Conservation (phyloP, 441 rosid species). For the Syzygium malaccense region DNA sequence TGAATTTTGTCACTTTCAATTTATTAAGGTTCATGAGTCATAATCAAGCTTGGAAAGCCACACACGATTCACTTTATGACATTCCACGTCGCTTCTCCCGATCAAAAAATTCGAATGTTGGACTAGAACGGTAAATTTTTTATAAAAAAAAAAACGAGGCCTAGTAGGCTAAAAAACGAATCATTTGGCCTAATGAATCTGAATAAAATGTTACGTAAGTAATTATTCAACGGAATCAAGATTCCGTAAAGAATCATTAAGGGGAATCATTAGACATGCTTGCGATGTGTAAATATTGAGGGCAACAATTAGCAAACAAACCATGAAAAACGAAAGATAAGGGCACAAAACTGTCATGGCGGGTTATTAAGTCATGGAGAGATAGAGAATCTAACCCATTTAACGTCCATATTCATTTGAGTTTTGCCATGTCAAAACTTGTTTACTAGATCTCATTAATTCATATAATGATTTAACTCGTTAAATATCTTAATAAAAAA, state of each 20-base stretch:
- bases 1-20: background rate
- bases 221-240: background rate
- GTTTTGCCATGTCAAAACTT: rapidly evolving
- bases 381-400: background rate
- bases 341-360: background rate
- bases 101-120: background rate
- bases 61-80: background rate
- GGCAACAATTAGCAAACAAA: background rate
- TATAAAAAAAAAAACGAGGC: background rate
- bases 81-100: background rate
- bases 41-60: background rate
- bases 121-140: background rate
- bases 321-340: background rate
- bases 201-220: background rate
- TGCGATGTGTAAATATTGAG: background rate
- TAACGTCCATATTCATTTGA: background rate
- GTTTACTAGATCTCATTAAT: too few relatives aligned
- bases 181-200: background rate
- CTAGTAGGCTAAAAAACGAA: background rate
- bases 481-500: too few relatives aligned
- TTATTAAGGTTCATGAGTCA: background rate
- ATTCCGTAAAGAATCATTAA: background rate
- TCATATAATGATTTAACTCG: too few relatives aligned
- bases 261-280: background rate
- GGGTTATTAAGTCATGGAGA: rapidly evolving